Percentiles rank a stretch among this genome's conserved stretches.
These are phyloP conservation scores for Beauveria bassiana DNA, from an alignment of 2,329 filamentous ascomycete species.

Conservation along the genomic window DNA sequence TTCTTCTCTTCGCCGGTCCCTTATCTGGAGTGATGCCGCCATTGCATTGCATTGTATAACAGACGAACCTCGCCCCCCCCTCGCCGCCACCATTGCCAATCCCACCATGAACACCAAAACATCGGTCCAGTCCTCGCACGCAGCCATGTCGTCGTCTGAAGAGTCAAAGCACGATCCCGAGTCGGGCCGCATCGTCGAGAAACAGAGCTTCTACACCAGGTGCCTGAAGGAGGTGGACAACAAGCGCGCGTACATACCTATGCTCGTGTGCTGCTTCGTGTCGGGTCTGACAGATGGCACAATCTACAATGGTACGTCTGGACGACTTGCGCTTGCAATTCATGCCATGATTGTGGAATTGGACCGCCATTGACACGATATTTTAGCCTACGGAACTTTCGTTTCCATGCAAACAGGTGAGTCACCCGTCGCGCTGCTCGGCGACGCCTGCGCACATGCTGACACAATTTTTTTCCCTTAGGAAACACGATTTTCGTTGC, in stretches of 20 bases:
- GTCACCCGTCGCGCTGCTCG: neutral
- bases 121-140: neutral
- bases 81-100: neutral
- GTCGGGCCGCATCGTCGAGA: slow-evolving; percentile 11
- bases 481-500: slow-evolving; percentile 58
- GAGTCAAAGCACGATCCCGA: slow-evolving; percentile 14
- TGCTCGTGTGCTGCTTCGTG: slow-evolving; percentile 32
- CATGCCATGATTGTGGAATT: neutral
- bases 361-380: neutral
- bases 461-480: slow-evolving; percentile 6
- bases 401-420: slow-evolving; percentile 33
- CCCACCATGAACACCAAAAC: neutral
- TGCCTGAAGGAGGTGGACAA: slow-evolving; percentile 14
- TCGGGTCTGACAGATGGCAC: slow-evolving; percentile 33
- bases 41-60: neutral
- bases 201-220: slow-evolving; percentile 5
- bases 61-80: neutral
- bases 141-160: slow-evolving; percentile 9
- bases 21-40: neutral
- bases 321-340: neutral
- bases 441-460: neutral
- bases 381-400: slow-evolving; percentile 26
- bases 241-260: slow-evolving; percentile 24
- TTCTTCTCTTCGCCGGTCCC: neutral
- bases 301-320: slow-evolving; percentile 26